Evolutionary conservation across 495 filamentous ascomycete species (phyloP), one percentile per base, ranked within the genome.

Genomic region (Elasticomyces elasticus): DNA sequence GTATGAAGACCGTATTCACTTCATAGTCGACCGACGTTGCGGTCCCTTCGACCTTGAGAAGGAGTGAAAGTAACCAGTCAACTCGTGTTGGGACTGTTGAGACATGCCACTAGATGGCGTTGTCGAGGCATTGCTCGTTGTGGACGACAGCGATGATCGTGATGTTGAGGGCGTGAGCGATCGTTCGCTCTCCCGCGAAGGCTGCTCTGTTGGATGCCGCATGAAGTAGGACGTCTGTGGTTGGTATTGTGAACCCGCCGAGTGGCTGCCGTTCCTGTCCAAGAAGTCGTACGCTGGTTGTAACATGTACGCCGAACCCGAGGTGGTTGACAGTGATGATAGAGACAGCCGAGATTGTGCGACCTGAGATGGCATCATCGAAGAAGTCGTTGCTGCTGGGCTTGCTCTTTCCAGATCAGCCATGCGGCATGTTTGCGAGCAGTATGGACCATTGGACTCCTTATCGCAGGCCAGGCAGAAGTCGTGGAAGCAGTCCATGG

Each of bases 391-490:
- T 15, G 30, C 43, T 15, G 42, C 3, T 22, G 42, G 19, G 49
- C 23, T 62, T 42, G 79, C 78, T 67, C 80, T 80, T 68, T 95
- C 88, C 58, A 90, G 78, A 67, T 96, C 92, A 49, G 87, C 85
- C 41, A 96, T 75, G 38, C 88, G 80, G 74, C 91, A 97, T 23
- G 85, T 80, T 73, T 97, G 89, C 24, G 89, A 94, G 80, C 91
- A 97, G 72, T 95, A 97, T 24, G 80, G 74, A 56, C 78, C 78
- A 56, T 84, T 85, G 52, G 84, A 92, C 70, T 94, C 87, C 68
- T 82, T 81, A 70, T 96, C 91, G 76, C 91, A 97, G 75, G 83
- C 82, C 55, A 97, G 82, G 74, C 91, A 97, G 79, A 86, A 95
- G 69, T 95, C 87, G 59, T 81, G 85, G 58, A 84, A 88, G 89